A percentile compares a stretch with the other conserved stretches of the same genome.
Conservation (phyloP, 2,329 filamentous ascomycete genomes). For the Fusarium sp. region DNA sequence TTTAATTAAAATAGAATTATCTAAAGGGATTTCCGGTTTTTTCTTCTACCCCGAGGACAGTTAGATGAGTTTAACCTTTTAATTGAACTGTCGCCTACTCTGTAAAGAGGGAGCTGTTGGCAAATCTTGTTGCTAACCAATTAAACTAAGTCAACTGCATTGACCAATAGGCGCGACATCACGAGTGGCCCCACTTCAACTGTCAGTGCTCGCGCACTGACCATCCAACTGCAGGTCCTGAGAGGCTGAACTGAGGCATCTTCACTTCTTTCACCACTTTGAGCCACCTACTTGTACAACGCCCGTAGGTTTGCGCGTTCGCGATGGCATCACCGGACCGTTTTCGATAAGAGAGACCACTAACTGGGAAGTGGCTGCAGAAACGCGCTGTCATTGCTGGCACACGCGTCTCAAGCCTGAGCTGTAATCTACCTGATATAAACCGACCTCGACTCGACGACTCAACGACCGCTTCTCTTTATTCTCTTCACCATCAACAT, state of each 20-base stretch:
- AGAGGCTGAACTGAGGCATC: slow-evolving; percentile 2
- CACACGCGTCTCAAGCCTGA: slow-evolving; percentile 6
- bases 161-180: slow-evolving; percentile 2
- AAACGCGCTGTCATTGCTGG: background rate
- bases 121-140: background rate
- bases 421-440: background rate
- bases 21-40: too few relatives aligned
- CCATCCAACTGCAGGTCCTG: background rate
- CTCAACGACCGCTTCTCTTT: background rate
- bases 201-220: slow-evolving; percentile 13
- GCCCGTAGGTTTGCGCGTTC: slow-evolving; percentile 1
- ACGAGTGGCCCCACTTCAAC: slow-evolving; percentile 1
- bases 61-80: too few relatives aligned
- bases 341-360: slow-evolving; percentile 4
- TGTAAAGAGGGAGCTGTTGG: too few relatives aligned
- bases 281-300: background rate
- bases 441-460: slow-evolving; percentile 9
- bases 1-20: too few relatives aligned
- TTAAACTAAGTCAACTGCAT: background rate
- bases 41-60: too few relatives aligned
- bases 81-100: too few relatives aligned
- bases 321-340: slow-evolving; percentile 21
- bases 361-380: background rate
- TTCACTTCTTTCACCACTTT: slow-evolving; percentile 21
- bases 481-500: slow-evolving; percentile 8